Conservation (phyloP, 2,329 filamentous ascomycete species). For the Nectriaceae sp. region DNA sequence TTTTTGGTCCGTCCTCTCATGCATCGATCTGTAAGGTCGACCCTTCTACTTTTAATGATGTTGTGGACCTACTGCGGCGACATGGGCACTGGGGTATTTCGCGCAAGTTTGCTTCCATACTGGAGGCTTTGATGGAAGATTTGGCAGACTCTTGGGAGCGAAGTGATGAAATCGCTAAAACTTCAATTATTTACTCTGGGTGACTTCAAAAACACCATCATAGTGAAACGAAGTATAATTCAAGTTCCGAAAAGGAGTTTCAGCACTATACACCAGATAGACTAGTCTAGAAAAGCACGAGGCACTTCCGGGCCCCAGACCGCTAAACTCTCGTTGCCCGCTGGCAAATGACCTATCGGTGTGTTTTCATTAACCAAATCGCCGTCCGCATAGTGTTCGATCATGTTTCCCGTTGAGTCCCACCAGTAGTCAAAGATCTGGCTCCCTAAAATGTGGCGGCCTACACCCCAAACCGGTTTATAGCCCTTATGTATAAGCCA, state of each 20-base stretch:
- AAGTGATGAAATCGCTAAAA: too few species aligned
- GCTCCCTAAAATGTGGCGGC: constrained; percentile 59
- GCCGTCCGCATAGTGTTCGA: constrained; percentile 64
- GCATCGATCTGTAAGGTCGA: not conserved
- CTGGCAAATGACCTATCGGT: constrained; percentile 26
- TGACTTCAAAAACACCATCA: too few species aligned
- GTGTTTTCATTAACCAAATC: constrained; percentile 58
- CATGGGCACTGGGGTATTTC: constrained; percentile 7
- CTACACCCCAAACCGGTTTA: constrained; percentile 60
- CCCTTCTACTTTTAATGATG: not conserved
- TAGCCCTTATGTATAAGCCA: constrained; percentile 57
- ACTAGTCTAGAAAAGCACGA: constrained; percentile 1
- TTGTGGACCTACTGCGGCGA: constrained; percentile 2
- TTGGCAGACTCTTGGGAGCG: too few species aligned
- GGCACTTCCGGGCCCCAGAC: constrained; percentile 24
- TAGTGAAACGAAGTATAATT: too few species aligned
- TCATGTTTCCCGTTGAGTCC: constrained; percentile 53
- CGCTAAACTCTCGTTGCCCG: constrained; percentile 5
- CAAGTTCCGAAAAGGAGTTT: too few species aligned
- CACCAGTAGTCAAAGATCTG: constrained; percentile 68
- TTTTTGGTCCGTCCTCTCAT: not conserved
- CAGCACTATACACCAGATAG: too few species aligned
- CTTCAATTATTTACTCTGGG: too few species aligned
- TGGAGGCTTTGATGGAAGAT: not conserved
- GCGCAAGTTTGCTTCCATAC: constrained; percentile 3